Percentiles rank a stretch among this genome's conserved stretches.
Evolutionary conservation across 106 monocot species (phyloP).

Genomic region (Apostasia ramifera): DNA sequence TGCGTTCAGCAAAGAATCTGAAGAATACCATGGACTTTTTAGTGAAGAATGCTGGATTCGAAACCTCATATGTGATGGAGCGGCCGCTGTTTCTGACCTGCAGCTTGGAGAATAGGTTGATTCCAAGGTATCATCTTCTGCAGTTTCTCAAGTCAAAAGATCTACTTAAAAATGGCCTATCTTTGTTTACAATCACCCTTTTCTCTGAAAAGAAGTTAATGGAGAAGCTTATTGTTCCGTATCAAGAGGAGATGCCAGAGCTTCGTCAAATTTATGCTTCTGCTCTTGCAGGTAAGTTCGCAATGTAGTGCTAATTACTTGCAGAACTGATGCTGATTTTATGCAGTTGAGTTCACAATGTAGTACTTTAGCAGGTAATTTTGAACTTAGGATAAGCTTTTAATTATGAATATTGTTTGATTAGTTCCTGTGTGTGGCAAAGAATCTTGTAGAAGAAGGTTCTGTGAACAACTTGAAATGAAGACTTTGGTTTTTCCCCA

Average conservation of each 20-base stretch:
- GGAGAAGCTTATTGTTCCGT: conserved; percentile 13
- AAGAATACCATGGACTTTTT: conserved; percentile 19
- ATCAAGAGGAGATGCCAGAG: conserved; percentile 15
- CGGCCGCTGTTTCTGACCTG: conserved; percentile 9
- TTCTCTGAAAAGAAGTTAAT: conserved; percentile 5
- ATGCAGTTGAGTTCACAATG: neutral
- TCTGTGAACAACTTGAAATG: too few species aligned
- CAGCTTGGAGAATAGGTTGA: conserved; percentile 29
- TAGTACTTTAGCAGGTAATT: neutral
- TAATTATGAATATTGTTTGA: too few species aligned
- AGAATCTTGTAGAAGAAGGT: too few species aligned
- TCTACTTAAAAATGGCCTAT: neutral
- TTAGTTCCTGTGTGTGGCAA: too few species aligned
- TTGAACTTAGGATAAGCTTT: neutral
- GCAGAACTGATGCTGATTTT: neutral
- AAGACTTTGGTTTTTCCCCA: too few species aligned
- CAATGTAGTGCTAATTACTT: neutral
- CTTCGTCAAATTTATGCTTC: conserved; percentile 20
- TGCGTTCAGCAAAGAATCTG: conserved; percentile 9
- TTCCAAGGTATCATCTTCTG: conserved; percentile 21
- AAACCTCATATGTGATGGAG: neutral
- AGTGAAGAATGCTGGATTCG: conserved; percentile 6
- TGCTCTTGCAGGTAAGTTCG: conserved; percentile 14
- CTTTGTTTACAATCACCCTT: neutral
- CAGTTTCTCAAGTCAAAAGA: conserved; percentile 15